phyloP scores from a whole-genome alignment of 2,329 filamentous ascomycete species.

The Aspergillus brunneoviolaceus region DNA sequence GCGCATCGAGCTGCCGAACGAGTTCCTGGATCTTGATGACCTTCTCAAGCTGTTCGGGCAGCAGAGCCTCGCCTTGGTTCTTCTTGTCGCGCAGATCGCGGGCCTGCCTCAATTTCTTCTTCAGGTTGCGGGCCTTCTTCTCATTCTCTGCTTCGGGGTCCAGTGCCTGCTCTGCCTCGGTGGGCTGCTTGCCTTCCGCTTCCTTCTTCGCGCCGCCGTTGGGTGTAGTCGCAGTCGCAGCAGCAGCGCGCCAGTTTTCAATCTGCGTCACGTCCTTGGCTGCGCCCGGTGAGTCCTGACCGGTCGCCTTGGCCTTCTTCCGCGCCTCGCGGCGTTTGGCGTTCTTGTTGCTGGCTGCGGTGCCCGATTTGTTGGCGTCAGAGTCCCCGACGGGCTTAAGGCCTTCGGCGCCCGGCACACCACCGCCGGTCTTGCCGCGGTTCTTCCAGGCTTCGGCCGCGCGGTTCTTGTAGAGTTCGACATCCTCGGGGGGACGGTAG shows the following conservation, averaged over 20 bases:
- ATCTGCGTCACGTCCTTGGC: constrained; percentile 29
- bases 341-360: constrained; percentile 73
- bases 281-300: constrained; percentile 49
- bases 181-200: constrained; percentile 23
- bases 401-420: constrained; percentile 70
- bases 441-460: constrained; percentile 82
- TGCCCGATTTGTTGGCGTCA: constrained; percentile 44
- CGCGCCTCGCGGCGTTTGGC: constrained; percentile 72
- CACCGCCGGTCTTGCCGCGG: constrained; percentile 58
- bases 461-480: constrained; percentile 93
- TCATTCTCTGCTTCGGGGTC: constrained; percentile 78
- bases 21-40: constrained; percentile 96
- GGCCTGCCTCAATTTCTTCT: constrained; percentile 94
- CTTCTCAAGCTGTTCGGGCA: constrained; percentile 96
- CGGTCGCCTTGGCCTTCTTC: constrained; percentile 59
- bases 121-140: constrained; percentile 87
- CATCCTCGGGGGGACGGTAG: constrained; percentile 90
- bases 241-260: constrained; percentile 34
- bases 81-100: constrained; percentile 89
- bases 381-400: constrained; percentile 51
- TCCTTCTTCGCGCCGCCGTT: constrained; percentile 24
- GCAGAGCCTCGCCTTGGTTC: constrained; percentile 74
- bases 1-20: constrained; percentile 76
- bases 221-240: constrained; percentile 14
- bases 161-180: constrained; percentile 36